Conservation (phyloP, 78 protist genomes). For the Dictyostelium purpureum region DNA sequence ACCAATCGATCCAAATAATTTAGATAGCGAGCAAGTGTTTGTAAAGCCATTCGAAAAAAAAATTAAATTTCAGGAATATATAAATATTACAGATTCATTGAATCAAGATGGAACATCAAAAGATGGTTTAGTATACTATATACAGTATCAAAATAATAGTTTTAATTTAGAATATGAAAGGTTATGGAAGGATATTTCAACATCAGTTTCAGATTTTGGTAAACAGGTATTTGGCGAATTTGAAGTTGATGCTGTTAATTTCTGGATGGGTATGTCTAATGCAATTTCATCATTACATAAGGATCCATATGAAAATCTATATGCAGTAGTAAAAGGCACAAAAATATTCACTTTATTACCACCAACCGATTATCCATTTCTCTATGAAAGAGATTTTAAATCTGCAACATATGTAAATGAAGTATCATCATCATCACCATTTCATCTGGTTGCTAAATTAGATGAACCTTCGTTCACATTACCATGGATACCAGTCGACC, state of each 20-base stretch:
- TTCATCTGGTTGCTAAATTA: too few species aligned
- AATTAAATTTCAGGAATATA: conserved; percentile 49
- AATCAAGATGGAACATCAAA: not conserved
- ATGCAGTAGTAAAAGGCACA: conserved; percentile 66
- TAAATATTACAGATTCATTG: not conserved
- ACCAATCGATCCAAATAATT: not conserved
- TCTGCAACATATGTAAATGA: conserved; percentile 52
- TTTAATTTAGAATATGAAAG: conserved; percentile 42
- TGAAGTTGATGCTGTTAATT: conserved; percentile 62
- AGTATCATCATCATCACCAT: too few species aligned
- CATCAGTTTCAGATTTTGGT: conserved; percentile 4
- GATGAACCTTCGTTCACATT: not conserved
- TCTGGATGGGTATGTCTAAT: conserved; percentile 77
- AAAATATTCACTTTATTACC: conserved; percentile 74
- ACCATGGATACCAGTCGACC: conserved; percentile 85
- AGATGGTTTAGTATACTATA: not conserved
- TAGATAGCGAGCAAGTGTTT: conserved; percentile 15
- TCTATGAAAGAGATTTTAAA: conserved; percentile 34
- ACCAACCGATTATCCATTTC: conserved; percentile 79
- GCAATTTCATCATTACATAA: conserved; percentile 72
- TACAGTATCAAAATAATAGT: conserved; percentile 37
- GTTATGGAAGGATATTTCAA: conserved; percentile 45
- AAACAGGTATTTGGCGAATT: conserved; percentile 40
- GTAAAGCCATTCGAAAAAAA: conserved; percentile 75
- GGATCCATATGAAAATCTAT: conserved; percentile 81